Percentiles rank a stretch among this genome's conserved stretches.
These are phyloP conservation scores for Grifola frondosa DNA, from an alignment of 1,284 basidiomycete species.

Conservation along the genomic window DNA sequence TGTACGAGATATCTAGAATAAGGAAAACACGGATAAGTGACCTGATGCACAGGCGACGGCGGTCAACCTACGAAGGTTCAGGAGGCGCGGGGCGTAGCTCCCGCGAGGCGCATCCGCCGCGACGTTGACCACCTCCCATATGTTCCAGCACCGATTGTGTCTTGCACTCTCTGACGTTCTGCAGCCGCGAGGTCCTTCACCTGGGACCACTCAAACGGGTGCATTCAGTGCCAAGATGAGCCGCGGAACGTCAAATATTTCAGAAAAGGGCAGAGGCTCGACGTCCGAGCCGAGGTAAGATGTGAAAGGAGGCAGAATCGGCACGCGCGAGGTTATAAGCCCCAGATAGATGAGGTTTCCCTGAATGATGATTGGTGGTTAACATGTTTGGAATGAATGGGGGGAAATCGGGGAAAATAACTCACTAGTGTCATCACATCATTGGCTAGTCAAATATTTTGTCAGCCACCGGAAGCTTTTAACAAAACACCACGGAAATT, in stretches of 20 bases:
- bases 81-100: constrained; percentile 39
- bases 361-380: constrained; percentile 30
- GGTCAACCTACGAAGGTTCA: constrained; percentile 48
- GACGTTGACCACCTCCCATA: constrained; percentile 46
- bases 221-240: constrained; percentile 32
- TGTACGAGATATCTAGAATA: constrained; percentile 51
- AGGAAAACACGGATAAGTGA: not conserved
- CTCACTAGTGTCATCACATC: constrained; percentile 63
- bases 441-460: constrained; percentile 51
- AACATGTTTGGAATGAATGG: too few species aligned
- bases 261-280: constrained; percentile 32
- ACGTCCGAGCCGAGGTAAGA: constrained; percentile 51
- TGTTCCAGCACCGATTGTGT: constrained; percentile 71
- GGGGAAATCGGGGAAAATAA: constrained; percentile 1
- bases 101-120: constrained; percentile 42
- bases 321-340: constrained; percentile 57
- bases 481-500: not conserved
- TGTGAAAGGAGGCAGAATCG: constrained; percentile 59
- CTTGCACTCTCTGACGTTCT: constrained; percentile 21
- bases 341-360: constrained; percentile 66
- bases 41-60: too few species aligned
- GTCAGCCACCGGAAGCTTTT: too few species aligned
- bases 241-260: constrained; percentile 40
- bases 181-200: constrained; percentile 32
- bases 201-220: constrained; percentile 41